Conservation (phyloP, 805 yeast genomes). For the Saccharomycopsis fodiens region DNA sequence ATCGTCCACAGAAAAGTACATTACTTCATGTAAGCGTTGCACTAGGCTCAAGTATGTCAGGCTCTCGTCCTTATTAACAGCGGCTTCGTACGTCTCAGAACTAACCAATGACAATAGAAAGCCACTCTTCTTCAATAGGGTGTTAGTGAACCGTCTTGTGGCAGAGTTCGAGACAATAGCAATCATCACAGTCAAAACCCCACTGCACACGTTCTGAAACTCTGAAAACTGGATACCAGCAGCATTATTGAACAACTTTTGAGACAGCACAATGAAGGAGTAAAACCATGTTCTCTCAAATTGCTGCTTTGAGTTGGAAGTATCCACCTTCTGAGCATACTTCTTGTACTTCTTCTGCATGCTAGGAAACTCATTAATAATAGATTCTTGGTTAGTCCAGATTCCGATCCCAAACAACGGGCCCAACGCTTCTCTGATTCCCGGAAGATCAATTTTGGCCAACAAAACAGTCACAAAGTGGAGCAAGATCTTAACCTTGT, state of each 20-base stretch:
- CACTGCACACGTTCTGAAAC: slow-evolving; percentile 10
- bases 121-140: slow-evolving; percentile 26
- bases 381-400: slow-evolving; percentile 25
- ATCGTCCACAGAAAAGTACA: slow-evolving; percentile 34
- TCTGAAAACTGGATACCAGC: slow-evolving; percentile 10
- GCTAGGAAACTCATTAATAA: slow-evolving; percentile 19
- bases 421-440: slow-evolving; percentile 23
- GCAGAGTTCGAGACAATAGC: slow-evolving; percentile 32
- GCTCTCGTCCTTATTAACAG: background rate
- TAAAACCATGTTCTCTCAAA: slow-evolving; percentile 27
- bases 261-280: background rate
- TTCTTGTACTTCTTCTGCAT: slow-evolving; percentile 20
- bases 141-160: slow-evolving; percentile 30
- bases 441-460: slow-evolving; percentile 22
- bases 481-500: slow-evolving; percentile 19
- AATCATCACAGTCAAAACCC: slow-evolving; percentile 25
- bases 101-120: slow-evolving; percentile 22
- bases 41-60: slow-evolving; percentile 3
- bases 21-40: slow-evolving; percentile 21
- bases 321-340: slow-evolving; percentile 18
- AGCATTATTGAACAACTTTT: slow-evolving; percentile 13
- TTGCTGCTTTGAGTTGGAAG: slow-evolving; percentile 20
- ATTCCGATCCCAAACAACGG: slow-evolving; percentile 30
- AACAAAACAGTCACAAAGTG: slow-evolving; percentile 25
- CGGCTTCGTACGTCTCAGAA: slow-evolving; percentile 3